Evolutionary conservation across 2,329 filamentous ascomycete species (phyloP).

Genomic region (Diaporthe nobilis): DNA sequence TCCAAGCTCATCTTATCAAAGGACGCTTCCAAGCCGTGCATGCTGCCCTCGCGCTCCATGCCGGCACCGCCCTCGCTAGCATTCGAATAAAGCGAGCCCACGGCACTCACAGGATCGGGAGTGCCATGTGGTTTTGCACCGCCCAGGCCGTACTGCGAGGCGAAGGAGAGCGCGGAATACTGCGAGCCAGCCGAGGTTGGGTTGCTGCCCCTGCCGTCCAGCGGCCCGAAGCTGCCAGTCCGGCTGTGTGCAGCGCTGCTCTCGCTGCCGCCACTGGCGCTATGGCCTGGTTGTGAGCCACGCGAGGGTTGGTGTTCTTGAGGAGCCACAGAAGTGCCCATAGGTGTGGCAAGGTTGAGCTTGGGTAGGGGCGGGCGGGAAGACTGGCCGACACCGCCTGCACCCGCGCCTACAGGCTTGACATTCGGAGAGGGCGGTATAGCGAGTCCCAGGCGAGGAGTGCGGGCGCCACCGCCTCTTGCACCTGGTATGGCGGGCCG

Average conservation of each 20-base stretch:
- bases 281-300: conserved; percentile 71
- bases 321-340: conserved; percentile 82
- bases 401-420: conserved; percentile 77
- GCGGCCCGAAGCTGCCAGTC: conserved; percentile 84
- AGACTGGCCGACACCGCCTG: conserved; percentile 44
- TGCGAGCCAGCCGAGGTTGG: conserved; percentile 90
- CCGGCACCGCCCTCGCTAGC: conserved; percentile 79
- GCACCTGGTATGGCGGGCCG: conserved; percentile 85
- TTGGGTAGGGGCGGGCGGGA: conserved; percentile 79
- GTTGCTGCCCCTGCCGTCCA: conserved; percentile 83
- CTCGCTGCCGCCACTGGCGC: conserved; percentile 84
- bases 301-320: conserved; percentile 73
- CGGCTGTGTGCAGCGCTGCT: conserved; percentile 84
- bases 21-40: conserved; percentile 78
- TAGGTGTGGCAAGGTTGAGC: conserved; percentile 88
- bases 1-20: conserved; percentile 87
- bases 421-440: conserved; percentile 90
- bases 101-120: conserved; percentile 89
- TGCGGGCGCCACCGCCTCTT: conserved; percentile 72
- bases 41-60: conserved; percentile 88
- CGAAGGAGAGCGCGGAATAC: conserved; percentile 86
- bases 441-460: conserved; percentile 86
- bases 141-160: conserved; percentile 78
- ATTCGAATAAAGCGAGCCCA: conserved; percentile 87
- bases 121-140: conserved; percentile 75